Evolutionary conservation across 1,284 basidiomycete genomes (phyloP).

Genomic region (Chalciporus sp.): DNA sequence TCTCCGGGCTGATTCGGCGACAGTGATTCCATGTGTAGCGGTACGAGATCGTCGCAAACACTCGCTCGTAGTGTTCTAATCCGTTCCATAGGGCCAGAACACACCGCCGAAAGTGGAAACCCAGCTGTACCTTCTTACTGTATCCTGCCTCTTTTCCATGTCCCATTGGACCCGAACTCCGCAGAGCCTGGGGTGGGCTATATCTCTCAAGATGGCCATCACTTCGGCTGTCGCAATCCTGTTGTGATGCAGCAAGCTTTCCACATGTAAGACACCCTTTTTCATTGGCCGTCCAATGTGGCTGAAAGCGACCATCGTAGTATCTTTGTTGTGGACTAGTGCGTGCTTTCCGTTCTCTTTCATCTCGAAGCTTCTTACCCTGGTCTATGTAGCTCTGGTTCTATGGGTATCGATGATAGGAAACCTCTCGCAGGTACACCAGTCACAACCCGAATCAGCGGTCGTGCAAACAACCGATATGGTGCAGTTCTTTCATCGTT

Average conservation of each 20-base stretch:
- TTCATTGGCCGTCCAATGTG: background rate
- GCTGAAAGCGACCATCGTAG: constrained; percentile 13
- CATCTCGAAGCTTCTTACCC: background rate
- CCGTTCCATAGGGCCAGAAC: constrained; percentile 43
- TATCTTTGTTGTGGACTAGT: constrained; percentile 33
- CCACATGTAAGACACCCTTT: constrained; percentile 21
- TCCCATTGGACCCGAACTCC: constrained; percentile 35
- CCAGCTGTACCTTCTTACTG: constrained; percentile 57
- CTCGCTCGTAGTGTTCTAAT: background rate
- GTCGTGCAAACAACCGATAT: constrained; percentile 48
- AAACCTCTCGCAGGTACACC: constrained; percentile 50
- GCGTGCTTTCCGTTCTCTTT: background rate
- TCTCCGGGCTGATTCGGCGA: background rate
- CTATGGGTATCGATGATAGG: constrained; percentile 48
- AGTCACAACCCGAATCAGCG: constrained; percentile 40
- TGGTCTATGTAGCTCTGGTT: constrained; percentile 45
- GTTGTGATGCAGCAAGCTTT: constrained; percentile 43
- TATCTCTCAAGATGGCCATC: constrained; percentile 49
- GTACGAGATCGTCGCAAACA: constrained; percentile 4
- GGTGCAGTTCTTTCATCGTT: constrained; percentile 61
- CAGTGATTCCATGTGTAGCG: constrained; percentile 57
- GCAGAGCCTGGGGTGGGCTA: constrained; percentile 43
- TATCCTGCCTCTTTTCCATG: constrained; percentile 56
- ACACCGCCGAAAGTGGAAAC: constrained; percentile 40
- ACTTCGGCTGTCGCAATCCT: constrained; percentile 59